Percentiles rank a stretch among this genome's conserved stretches.
Conservation (phyloP, 148 eudicot species). For the Fagopyrum tataricum region DNA sequence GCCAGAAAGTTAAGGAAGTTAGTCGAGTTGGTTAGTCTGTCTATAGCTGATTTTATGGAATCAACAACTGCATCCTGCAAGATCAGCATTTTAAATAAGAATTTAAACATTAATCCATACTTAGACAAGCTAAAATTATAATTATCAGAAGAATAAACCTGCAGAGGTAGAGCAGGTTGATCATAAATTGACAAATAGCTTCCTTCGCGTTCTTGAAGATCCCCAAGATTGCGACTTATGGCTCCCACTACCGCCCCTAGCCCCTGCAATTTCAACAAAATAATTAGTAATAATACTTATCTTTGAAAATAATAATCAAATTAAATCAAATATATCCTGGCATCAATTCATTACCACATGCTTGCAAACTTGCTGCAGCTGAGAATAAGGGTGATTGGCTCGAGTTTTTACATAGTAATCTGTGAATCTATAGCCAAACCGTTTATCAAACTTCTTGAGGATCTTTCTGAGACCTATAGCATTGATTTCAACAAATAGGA, state of each 20-base stretch:
- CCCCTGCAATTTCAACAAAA: slow-evolving; percentile 42
- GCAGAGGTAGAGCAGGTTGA: slow-evolving; percentile 58
- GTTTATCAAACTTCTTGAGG: slow-evolving; percentile 73
- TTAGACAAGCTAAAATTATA: background rate
- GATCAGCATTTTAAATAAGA: background rate
- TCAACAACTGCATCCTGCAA: slow-evolving; percentile 58
- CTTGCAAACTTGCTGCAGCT: slow-evolving; percentile 73
- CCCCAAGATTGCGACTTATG: slow-evolving; percentile 81
- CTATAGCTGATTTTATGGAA: slow-evolving; percentile 42
- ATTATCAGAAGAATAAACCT: slow-evolving; percentile 31
- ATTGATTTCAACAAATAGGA: slow-evolving; percentile 53
- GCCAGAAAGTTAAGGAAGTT: slow-evolving; percentile 45
- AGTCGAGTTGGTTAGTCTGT: slow-evolving; percentile 48
- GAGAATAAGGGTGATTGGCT: slow-evolving; percentile 76
- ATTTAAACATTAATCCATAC: too few species aligned
- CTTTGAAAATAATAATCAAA: background rate
- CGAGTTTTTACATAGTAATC: slow-evolving; percentile 74
- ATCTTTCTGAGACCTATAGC: slow-evolving; percentile 72
- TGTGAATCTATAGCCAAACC: slow-evolving; percentile 55
- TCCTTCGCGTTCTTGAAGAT: slow-evolving; percentile 75
- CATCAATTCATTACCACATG: slow-evolving; percentile 45
- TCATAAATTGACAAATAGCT: slow-evolving; percentile 88
- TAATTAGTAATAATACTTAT: background rate
- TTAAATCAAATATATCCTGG: background rate
- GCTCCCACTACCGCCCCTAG: slow-evolving; percentile 96